Base-by-base conservation (phyloP, 768 basidiomycete species). In the Rhizopogon vinicolor region DNA sequence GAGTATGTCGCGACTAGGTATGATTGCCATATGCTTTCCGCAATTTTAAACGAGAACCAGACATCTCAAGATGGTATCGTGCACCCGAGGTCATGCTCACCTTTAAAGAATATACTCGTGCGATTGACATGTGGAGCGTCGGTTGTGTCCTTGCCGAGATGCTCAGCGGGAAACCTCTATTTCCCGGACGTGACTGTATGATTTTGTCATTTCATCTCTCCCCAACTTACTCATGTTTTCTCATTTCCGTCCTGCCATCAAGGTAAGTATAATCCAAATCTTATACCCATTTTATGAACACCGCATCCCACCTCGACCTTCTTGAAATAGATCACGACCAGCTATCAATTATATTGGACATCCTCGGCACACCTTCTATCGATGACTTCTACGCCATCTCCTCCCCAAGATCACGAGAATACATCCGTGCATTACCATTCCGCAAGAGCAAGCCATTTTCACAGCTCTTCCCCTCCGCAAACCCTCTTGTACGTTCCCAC, bases 51-150 rank as follows among this genome's bases (percentile, higher is more conserved):
- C 39, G 53, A 57, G 10, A 33, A 13, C 43, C 59, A 51, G 28
- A 45, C 54, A 41, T 43, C 40, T 25, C 10, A 49, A 86, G 93
- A 65, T 98, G 96, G 96, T 98, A 98, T 68, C 85, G 96, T 31
- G 96, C 96, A 0, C 96, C 96, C 0, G 96, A 98, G 69, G 91
- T 98, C 58, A 98, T 98, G 96, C 80, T 98, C 37, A 96, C 93
- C 0, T 98, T 97, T 77, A 93, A 95, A 66, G 87, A 95, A 75
- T 98, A 98, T 68, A 94, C 93, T 5, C 82, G 83, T 35, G 88
- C 88, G 0, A 89, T 92, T 69, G 90, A 92, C 60, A 81, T 93
- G 67, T 93, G 91, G 91, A 85, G 84, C 56, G 89, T 92, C 18
- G 89, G 91, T 1, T 93, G 91, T 65, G 85, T 92, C 2, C 72